Conservation (phyloP, 441 rosid species). For the Kokia cookei region DNA sequence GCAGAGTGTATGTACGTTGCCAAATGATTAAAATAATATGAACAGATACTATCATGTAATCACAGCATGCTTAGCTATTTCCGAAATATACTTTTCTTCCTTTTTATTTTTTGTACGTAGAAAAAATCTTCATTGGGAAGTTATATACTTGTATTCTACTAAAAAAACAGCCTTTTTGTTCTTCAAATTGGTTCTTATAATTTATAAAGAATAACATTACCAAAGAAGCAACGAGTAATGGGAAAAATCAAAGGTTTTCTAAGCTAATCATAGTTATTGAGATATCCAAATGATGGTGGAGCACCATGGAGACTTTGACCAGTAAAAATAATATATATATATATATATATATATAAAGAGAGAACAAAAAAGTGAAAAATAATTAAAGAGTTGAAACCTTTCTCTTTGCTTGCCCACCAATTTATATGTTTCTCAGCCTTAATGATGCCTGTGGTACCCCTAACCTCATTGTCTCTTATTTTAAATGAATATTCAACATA, state of each 20-base stretch:
- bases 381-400: background rate
- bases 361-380: background rate
- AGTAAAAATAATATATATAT: background rate
- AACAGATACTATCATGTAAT: too few species aligned
- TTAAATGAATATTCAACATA: too few species aligned
- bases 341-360: too few species aligned
- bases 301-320: slow-evolving; percentile 23
- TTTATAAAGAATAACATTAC: background rate
- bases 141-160: too few species aligned
- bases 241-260: background rate
- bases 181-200: too few species aligned
- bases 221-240: background rate
- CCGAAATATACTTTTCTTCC: too few species aligned
- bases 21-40: too few species aligned
- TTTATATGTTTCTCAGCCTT: slow-evolving; percentile 17
- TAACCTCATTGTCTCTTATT: slow-evolving; percentile 2
- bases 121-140: too few species aligned
- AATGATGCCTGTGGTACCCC: slow-evolving; percentile 23
- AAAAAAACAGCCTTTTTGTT: too few species aligned
- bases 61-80: too few species aligned
- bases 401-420: slow-evolving; percentile 20
- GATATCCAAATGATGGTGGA: slow-evolving; percentile 33
- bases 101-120: too few species aligned
- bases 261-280: slow-evolving; percentile 18
- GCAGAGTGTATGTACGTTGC: too few species aligned